These are phyloP conservation scores for Epichloe uncinata DNA, from an alignment of 2,329 filamentous ascomycete species.

Conservation along the genomic window DNA sequence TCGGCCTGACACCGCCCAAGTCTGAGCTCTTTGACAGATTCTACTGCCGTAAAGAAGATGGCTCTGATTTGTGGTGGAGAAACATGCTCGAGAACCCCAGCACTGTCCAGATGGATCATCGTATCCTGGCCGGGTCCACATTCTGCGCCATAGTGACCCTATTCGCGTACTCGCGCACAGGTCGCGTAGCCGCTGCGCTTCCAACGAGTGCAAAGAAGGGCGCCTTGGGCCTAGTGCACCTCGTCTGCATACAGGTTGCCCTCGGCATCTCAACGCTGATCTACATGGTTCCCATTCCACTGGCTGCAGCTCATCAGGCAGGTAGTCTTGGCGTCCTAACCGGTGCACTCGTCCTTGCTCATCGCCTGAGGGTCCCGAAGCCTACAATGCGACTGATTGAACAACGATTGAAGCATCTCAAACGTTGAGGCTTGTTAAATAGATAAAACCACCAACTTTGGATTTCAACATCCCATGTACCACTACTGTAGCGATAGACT, in stretches of 20 bases:
- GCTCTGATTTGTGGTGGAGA: slow-evolving; percentile 83
- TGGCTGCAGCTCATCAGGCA: slow-evolving; percentile 88
- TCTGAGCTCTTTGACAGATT: slow-evolving; percentile 74
- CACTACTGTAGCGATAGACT: background rate
- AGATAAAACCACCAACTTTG: background rate
- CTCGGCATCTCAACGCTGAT: slow-evolving; percentile 85
- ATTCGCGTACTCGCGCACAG: slow-evolving; percentile 65
- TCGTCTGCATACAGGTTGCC: slow-evolving; percentile 67
- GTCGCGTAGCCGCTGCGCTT: slow-evolving; percentile 42
- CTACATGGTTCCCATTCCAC: slow-evolving; percentile 79
- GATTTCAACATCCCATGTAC: too few relatives aligned
- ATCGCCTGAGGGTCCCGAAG: slow-evolving; percentile 60
- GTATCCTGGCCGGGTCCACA: slow-evolving; percentile 79
- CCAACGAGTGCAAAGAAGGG: slow-evolving; percentile 53
- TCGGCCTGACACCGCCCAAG: slow-evolving; percentile 66
- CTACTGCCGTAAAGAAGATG: slow-evolving; percentile 68
- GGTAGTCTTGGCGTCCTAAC: slow-evolving; percentile 77
- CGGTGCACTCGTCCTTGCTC: slow-evolving; percentile 66
- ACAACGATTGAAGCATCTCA: slow-evolving; percentile 28
- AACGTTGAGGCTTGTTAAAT: background rate
- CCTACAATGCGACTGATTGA: slow-evolving; percentile 48
- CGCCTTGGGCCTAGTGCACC: slow-evolving; percentile 66
- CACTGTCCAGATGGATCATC: slow-evolving; percentile 89
- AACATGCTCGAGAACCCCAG: slow-evolving; percentile 97
- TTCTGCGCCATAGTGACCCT: slow-evolving; percentile 70